Conservation (phyloP, 2,329 filamentous ascomycete genomes). For the Fusarium clavum region DNA sequence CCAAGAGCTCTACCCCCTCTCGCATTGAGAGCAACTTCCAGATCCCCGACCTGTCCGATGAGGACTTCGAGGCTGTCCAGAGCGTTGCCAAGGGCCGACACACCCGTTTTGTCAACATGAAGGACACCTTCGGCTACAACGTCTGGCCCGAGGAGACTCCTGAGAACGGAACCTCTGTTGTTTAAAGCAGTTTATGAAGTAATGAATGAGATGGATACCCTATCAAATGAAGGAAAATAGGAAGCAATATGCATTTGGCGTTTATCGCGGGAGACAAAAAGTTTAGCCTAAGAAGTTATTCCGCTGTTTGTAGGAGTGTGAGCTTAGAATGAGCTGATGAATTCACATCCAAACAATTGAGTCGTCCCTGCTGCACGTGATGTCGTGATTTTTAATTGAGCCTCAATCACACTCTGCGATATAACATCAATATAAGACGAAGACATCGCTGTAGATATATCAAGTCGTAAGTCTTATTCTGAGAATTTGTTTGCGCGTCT, state of each 20-base stretch:
- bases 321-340: not conserved
- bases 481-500: not conserved
- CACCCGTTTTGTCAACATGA: conserved; percentile 83
- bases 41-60: conserved; percentile 53
- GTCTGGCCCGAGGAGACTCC: conserved; percentile 71
- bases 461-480: fast-evolving
- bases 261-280: conserved; percentile 16
- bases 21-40: conserved; percentile 62
- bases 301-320: not conserved
- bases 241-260: conserved; percentile 21
- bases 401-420: not conserved
- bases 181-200: conserved; percentile 25
- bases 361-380: not conserved
- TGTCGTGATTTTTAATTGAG: not conserved
- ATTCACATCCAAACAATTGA: not conserved
- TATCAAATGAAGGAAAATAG: conserved; percentile 1
- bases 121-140: conserved; percentile 81
- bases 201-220: conserved; percentile 32
- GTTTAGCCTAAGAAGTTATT: not conserved
- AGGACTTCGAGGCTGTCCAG: conserved; percentile 65
- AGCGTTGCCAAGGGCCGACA: conserved; percentile 65
- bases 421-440: not conserved
- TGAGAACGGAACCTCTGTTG: conserved; percentile 32
- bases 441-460: not conserved
- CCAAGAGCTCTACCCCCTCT: conserved; percentile 75